phyloP scores from a whole-genome alignment of 2,329 filamentous ascomycete genomes.

The Paraphaeosphaeria sporulosa region DNA sequence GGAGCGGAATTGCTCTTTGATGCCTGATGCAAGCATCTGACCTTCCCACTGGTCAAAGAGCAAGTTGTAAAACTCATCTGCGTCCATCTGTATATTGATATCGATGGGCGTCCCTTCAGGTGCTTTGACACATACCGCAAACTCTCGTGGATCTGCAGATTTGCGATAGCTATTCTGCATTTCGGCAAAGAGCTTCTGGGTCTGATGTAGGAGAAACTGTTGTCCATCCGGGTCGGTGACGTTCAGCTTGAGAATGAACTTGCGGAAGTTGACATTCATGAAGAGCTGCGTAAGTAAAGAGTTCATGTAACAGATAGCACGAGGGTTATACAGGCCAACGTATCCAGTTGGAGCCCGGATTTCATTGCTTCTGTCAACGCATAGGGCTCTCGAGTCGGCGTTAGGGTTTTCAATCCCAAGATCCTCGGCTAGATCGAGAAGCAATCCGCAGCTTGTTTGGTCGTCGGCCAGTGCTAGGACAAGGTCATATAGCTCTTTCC shows the following conservation, averaged over 20 bases:
- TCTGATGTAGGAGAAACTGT: constrained; percentile 76
- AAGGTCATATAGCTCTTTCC: constrained; percentile 49
- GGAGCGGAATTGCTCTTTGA: constrained; percentile 75
- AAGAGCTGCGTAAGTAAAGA: constrained; percentile 93
- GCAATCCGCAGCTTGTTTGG: constrained; percentile 31
- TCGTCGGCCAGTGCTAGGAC: constrained; percentile 45
- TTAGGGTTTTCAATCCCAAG: constrained; percentile 51
- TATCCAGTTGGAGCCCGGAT: constrained; percentile 83
- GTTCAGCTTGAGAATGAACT: constrained; percentile 73
- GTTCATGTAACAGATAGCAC: constrained; percentile 97
- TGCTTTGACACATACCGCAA: constrained; percentile 79
- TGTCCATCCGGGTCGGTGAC: constrained; percentile 63
- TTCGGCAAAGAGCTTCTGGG: constrained; percentile 80
- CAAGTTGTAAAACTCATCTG: constrained; percentile 96
- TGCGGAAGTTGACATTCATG: constrained; percentile 89
- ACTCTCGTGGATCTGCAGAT: constrained; percentile 73
- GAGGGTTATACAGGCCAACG: constrained; percentile 88
- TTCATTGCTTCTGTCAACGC: constrained; percentile 69
- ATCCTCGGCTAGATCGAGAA: constrained; percentile 37
- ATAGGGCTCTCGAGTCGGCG: constrained; percentile 63
- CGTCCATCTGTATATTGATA: constrained; percentile 92
- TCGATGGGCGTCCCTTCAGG: constrained; percentile 86
- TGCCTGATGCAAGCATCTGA: constrained; percentile 72
- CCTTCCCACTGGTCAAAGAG: constrained; percentile 91
- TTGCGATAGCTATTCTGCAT: constrained; percentile 85